Evolutionary conservation across 148 eudicot genomes (phyloP).

Genomic region (Linanthus parryae): DNA sequence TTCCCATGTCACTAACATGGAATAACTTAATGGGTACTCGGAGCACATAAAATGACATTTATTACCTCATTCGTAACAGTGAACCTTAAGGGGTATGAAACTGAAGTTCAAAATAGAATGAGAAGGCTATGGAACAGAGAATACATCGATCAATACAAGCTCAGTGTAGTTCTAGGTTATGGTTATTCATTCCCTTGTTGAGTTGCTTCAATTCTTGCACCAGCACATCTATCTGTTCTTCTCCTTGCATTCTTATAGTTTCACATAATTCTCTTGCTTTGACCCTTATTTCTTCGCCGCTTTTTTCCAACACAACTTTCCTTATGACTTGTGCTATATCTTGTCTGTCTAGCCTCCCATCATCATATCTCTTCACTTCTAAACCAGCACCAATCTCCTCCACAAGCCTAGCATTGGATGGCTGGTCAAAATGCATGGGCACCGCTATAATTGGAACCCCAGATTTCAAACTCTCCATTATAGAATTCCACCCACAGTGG

Average conservation of each 20-base stretch:
- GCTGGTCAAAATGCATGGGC: slow-evolving; percentile 10
- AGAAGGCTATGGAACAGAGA: no score
- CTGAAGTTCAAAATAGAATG: no score
- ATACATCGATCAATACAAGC: no score
- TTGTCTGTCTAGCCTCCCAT: slow-evolving; percentile 1
- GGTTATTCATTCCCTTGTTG: no score
- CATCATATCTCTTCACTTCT: neutral
- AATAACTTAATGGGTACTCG: no score
- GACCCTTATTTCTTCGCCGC: neutral
- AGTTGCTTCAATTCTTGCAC: slow-evolving; percentile 1
- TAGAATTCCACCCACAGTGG: slow-evolving; percentile 30
- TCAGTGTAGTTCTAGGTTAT: no score
- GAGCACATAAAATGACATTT: no score
- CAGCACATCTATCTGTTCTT: neutral
- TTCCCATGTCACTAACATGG: no score
- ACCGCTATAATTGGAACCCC: slow-evolving; percentile 15
- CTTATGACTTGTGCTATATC: neutral
- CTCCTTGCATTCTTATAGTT: neutral
- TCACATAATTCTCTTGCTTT: neutral
- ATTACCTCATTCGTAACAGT: no score
- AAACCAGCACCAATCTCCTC: slow-evolving; percentile 4
- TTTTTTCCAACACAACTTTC: neutral
- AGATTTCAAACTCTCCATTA: slow-evolving; percentile 14
- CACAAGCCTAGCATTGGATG: slow-evolving; percentile 1
- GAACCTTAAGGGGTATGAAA: no score